Evolutionary conservation across 2,329 filamentous ascomycete genomes (phyloP), one percentile per base, ranked within the genome.

Genomic region (Xylariaceae sp.): DNA sequence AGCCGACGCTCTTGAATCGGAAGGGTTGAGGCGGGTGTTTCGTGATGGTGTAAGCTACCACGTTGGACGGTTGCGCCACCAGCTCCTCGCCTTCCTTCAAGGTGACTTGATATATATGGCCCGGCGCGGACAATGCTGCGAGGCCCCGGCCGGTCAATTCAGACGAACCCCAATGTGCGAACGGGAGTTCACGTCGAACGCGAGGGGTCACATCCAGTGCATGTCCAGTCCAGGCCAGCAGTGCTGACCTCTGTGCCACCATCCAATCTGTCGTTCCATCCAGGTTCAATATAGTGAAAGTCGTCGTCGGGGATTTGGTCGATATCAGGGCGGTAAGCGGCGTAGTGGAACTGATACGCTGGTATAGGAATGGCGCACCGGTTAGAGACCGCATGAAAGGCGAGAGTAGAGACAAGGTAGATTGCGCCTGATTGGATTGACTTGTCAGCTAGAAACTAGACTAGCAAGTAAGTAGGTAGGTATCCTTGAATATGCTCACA

Each of bases 211-310:
- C 82, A 16, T 81, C 80, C 52, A 99, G 80, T 0, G 91, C 92
- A 71, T 96, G 90, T 23, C 95, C 95, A 0, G 93, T 96, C 95
- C 95, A 99, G 52, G 95, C 95, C n/a, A 98, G 81, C 50, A 99
- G 80, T 1, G 92, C 92, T 63, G 90, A 89, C 60, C 91, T 84
- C 72, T 98, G 93, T 6, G 91, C 84, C 7, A 99, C 79, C 80
- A 96, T 90, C 93, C 95, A 99, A 76, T 99, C 95, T 55, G 92
- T 88, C 3, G 92, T 91, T 55, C 95, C 95, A 77, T 99, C 92
- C 48, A 99, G 84, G 71, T 93, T 89, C 21, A 99, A 82, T 7
- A 96, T 86, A 12, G 90, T 87, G 65, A 99, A 93, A 5, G 92
- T 93, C 0, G 93, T 95, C 50, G 89, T 87, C 3, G 91, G 86